These are phyloP conservation scores for Populus nigra DNA, from an alignment of 345 rosid species.

Conservation along the genomic window DNA sequence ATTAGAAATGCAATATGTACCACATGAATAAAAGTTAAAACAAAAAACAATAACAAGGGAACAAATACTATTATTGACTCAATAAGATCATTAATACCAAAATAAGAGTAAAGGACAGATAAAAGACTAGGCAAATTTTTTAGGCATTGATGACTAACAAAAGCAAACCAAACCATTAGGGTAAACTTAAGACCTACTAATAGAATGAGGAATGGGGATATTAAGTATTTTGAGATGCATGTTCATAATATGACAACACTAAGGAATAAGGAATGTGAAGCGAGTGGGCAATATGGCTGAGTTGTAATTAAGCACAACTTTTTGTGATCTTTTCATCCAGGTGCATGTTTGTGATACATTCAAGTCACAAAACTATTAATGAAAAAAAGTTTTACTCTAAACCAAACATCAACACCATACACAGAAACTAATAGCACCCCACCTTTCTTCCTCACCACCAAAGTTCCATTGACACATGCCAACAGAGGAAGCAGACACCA, in stretches of 20 bases:
- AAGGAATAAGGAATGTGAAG: too few species aligned
- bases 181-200: neutral
- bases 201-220: neutral
- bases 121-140: neutral
- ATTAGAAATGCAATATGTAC: neutral
- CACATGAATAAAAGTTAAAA: neutral
- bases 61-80: neutral
- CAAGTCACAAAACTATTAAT: too few species aligned
- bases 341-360: too few species aligned
- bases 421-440: conserved; percentile 13
- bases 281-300: too few species aligned
- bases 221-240: neutral
- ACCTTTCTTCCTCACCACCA: conserved; percentile 57
- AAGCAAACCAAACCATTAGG: neutral
- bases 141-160: neutral
- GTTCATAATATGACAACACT: neutral
- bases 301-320: neutral
- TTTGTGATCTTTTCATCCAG: too few species aligned
- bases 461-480: conserved; percentile 79
- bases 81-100: neutral
- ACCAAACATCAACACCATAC: neutral
- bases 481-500: conserved; percentile 78
- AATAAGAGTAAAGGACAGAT: neutral
- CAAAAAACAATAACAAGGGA: neutral
- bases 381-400: neutral